Conservation (phyloP, 2,329 filamentous ascomycete genomes). For the Diaporthe longicolla region DNA sequence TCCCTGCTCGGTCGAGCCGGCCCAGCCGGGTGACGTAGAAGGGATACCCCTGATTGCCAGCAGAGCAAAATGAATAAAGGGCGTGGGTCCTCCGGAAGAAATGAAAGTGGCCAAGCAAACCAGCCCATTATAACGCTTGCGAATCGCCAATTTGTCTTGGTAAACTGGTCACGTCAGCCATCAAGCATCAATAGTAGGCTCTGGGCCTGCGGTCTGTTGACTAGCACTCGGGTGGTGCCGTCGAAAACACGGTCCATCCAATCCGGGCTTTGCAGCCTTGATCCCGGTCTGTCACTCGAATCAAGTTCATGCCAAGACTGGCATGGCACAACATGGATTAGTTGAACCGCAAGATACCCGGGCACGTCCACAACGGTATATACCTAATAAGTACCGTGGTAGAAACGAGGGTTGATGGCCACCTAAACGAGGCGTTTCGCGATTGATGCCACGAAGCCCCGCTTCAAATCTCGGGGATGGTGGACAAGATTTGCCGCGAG, state of each 20-base stretch:
- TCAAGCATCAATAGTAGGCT: too few relatives aligned
- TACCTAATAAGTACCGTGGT: too few relatives aligned
- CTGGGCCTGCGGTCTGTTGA: not conserved
- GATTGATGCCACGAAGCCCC: not conserved
- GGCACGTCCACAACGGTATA: not conserved
- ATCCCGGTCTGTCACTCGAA: not conserved
- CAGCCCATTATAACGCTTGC: not conserved
- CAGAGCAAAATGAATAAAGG: not conserved
- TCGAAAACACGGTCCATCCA: not conserved
- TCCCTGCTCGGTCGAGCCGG: not conserved
- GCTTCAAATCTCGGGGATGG: conserved; percentile 20
- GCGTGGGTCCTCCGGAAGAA: not conserved
- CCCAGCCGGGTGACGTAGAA: not conserved
- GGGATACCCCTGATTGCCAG: not conserved
- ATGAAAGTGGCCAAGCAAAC: not conserved
- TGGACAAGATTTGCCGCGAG: not conserved
- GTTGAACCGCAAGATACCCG: not conserved
- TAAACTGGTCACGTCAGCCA: too few relatives aligned
- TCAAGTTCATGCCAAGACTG: conserved; percentile 19
- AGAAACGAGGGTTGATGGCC: too few relatives aligned
- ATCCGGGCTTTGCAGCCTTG: not conserved
- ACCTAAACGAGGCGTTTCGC: too few relatives aligned
- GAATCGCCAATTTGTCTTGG: too few relatives aligned
- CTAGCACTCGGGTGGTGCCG: not conserved
- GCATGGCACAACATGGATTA: not conserved